Percentiles rank a stretch among this genome's conserved stretches.
Evolutionary conservation across 2,329 filamentous ascomycete genomes (phyloP).

Genomic region (Cordyceps fumosorosea): DNA sequence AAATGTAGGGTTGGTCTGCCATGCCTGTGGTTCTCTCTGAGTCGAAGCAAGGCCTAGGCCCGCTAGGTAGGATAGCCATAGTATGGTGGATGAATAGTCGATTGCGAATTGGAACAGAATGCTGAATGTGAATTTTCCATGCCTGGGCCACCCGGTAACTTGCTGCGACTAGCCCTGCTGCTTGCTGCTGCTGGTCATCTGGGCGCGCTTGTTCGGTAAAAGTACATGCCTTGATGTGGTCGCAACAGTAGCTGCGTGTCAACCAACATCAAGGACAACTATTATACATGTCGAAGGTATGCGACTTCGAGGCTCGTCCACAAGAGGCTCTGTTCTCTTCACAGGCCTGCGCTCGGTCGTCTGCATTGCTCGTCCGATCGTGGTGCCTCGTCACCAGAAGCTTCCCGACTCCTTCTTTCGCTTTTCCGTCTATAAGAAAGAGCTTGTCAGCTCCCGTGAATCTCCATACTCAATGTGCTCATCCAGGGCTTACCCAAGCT

Average conservation of each 20-base stretch:
- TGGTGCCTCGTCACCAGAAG: conserved; percentile 19
- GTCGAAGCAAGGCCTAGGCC: too few relatives aligned
- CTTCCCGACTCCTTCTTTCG: conserved; percentile 25
- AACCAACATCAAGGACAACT: not conserved
- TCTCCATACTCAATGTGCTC: not conserved
- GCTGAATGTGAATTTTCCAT: too few relatives aligned
- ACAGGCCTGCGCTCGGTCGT: not conserved
- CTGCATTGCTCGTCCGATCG: not conserved
- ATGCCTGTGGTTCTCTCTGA: too few relatives aligned
- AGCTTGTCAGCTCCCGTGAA: not conserved
- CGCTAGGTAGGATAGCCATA: too few relatives aligned
- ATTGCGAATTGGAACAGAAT: too few relatives aligned
- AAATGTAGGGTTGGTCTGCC: too few relatives aligned
- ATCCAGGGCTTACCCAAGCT: conserved; percentile 62
- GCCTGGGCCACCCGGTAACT: too few relatives aligned
- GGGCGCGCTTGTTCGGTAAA: not conserved
- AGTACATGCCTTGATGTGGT: not conserved
- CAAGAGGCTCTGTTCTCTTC: not conserved
- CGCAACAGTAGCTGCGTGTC: not conserved
- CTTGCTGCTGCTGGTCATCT: not conserved
- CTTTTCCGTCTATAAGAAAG: conserved; percentile 24
- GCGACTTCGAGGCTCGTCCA: not conserved
- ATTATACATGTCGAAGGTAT: not conserved
- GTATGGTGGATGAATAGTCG: too few relatives aligned
- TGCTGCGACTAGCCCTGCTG: not conserved